These are phyloP conservation scores for Xylaria curta DNA, from an alignment of 495 filamentous ascomycete genomes.

Conservation along the genomic window DNA sequence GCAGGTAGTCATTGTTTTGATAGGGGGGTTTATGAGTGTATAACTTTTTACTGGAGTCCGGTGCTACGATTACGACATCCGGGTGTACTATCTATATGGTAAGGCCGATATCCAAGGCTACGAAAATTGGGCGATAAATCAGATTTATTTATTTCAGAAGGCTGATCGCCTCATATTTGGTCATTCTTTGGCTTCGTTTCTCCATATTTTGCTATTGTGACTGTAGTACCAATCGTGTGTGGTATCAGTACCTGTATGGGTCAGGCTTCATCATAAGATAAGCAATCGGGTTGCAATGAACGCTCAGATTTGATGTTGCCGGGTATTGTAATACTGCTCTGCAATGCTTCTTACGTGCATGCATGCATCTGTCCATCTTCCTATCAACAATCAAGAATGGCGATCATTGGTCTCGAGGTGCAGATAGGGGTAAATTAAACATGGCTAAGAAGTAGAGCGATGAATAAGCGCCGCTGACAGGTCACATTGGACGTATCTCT, in stretches of 20 bases:
- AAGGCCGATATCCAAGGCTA: constrained; percentile 19
- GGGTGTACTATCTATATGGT: constrained; percentile 28
- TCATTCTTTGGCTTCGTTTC: no score
- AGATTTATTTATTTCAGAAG: constrained; percentile 13
- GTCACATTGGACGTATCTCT: not conserved
- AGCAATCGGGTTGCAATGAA: not conserved
- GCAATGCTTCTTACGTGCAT: not conserved
- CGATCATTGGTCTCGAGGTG: not conserved
- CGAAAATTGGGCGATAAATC: constrained; percentile 24
- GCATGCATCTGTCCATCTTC: not conserved
- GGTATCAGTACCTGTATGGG: not conserved
- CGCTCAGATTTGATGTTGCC: not conserved
- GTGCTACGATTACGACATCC: constrained; percentile 27
- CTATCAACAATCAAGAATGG: not conserved
- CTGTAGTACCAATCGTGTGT: not conserved
- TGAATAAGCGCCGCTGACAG: not conserved
- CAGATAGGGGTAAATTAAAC: not conserved
- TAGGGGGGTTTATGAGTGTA: constrained; percentile 18
- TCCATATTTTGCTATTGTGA: no score
- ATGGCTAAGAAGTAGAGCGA: not conserved
- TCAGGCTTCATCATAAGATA: not conserved
- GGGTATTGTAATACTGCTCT: not conserved
- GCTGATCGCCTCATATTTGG: not conserved
- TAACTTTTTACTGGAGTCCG: constrained; percentile 29
- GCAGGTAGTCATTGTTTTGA: constrained; percentile 32